These are phyloP conservation scores for Penicillium coffeae DNA, from an alignment of 495 filamentous ascomycete genomes.

Conservation along the genomic window DNA sequence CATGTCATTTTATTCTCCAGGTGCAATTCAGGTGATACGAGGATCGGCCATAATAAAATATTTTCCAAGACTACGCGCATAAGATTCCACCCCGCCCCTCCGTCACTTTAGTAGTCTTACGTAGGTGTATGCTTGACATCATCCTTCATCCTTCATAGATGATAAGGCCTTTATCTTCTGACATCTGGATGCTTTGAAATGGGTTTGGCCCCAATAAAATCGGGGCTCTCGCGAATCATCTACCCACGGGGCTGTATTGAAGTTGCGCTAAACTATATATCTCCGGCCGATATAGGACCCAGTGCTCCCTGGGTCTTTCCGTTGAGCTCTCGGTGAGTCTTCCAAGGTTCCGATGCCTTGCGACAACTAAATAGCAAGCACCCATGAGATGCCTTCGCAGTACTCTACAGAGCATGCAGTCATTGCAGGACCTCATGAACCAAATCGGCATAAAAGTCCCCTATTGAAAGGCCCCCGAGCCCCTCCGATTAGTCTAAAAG, in stretches of 20 bases:
- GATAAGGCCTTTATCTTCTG: no score
- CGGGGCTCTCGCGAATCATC: background rate
- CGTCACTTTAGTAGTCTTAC: no score
- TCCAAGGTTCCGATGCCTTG: no score
- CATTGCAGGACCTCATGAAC: background rate
- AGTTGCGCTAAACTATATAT: background rate
- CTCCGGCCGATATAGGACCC: background rate
- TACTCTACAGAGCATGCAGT: no score
- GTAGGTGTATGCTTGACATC: no score
- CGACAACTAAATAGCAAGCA: no score
- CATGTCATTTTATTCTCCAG: slow-evolving; percentile 2
- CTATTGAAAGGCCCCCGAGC: background rate
- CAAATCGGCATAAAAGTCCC: slow-evolving; percentile 1
- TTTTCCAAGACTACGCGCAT: no score
- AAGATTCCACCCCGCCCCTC: background rate
- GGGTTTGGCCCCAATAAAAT: background rate
- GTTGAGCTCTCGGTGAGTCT: no score
- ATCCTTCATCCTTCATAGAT: no score
- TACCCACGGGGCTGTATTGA: no score
- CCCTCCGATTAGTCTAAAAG: background rate
- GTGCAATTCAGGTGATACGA: slow-evolving; percentile 11
- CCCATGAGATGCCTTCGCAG: no score
- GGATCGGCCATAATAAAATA: background rate
- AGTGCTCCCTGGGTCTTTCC: no score
- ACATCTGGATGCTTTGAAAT: background rate